Evolutionary conservation across 495 filamentous ascomycete genomes (phyloP), one percentile per base, ranked within the genome.

Genomic region (Talaromyces adpressus): DNA sequence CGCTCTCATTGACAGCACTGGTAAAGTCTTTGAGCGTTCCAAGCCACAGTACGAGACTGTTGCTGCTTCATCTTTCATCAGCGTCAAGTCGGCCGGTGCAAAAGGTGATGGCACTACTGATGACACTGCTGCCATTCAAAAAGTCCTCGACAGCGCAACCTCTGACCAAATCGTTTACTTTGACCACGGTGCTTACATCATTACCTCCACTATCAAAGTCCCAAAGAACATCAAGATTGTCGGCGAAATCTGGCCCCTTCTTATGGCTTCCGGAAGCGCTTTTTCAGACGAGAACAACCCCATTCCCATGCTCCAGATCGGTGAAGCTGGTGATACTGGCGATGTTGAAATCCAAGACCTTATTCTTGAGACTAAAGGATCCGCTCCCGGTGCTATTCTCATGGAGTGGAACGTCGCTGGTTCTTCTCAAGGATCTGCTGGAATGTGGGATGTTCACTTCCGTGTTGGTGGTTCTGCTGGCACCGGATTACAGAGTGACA

Each of bases 381-480:
- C 58, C 74, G 85, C 84, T 72, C 90, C 92, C 18, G 93, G 93
- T 63, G 93, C 93, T 25, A 89, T 96, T 68, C 77, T 98, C 53
- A 84, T 97, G 72, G 82, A 98, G 69, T 98, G 92, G 92, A 97
- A 98, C 77, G 70, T 97, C 6, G 87, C 82, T 7, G 84, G 82
- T 22, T 71, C 79, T 3, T 75, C 79, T 7, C 86, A 89, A 52
- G 93, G 91, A 62, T 84, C 88, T 0, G 83, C 83, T 6, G 93
- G 85, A 39, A 85, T 97, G 77, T 98, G 92, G 92, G 93, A 98
- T 70, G 89, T 92, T 8, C 93, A 97, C 75, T 87, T 91, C 74
- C 91, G 93, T 63, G 79, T 89, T 23, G 88, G 92, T 61, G 93
- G 93, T 9, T 85, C 88, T 25, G 86, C 88, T 5, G 92, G 93